Conservation (phyloP, 1,284 basidiomycete genomes). For the Heimioporus retisporus region DNA sequence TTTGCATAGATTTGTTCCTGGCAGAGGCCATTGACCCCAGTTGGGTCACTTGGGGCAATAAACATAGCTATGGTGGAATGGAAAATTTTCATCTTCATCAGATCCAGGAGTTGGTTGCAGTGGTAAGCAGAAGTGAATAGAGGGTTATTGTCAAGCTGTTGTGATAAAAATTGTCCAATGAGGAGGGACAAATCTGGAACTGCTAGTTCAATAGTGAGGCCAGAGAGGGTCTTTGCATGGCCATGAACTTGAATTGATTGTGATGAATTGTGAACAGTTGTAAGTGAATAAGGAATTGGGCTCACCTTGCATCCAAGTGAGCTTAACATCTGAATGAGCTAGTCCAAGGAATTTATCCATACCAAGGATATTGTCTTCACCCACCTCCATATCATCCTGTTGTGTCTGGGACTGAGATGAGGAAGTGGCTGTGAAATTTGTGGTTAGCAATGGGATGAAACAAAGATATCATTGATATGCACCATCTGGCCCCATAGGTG, state of each 20-base stretch:
- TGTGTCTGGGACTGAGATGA: not conserved
- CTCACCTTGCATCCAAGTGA: not conserved
- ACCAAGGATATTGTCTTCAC: not conserved
- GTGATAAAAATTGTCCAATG: too few relatives aligned
- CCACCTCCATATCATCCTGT: not conserved
- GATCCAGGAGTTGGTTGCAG: too few relatives aligned
- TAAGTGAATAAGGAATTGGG: too few relatives aligned
- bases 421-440: not conserved
- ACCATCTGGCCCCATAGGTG: not conserved
- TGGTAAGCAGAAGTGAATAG: too few relatives aligned
- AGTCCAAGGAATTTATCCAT: not conserved
- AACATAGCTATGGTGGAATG: not conserved
- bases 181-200: too few relatives aligned
- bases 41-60: not conserved
- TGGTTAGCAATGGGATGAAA: not conserved
- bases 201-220: too few relatives aligned
- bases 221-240: too few relatives aligned
- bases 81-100: not conserved
- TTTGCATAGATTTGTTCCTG: not conserved
- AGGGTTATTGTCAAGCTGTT: too few relatives aligned
- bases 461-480: not conserved
- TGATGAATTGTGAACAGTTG: too few relatives aligned
- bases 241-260: too few relatives aligned
- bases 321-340: slow-evolving; percentile 8
- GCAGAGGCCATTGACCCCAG: not conserved